Evolutionary conservation across 371 early-diverging fungal species (phyloP).

Genomic region (Synchytrium microbalum): DNA sequence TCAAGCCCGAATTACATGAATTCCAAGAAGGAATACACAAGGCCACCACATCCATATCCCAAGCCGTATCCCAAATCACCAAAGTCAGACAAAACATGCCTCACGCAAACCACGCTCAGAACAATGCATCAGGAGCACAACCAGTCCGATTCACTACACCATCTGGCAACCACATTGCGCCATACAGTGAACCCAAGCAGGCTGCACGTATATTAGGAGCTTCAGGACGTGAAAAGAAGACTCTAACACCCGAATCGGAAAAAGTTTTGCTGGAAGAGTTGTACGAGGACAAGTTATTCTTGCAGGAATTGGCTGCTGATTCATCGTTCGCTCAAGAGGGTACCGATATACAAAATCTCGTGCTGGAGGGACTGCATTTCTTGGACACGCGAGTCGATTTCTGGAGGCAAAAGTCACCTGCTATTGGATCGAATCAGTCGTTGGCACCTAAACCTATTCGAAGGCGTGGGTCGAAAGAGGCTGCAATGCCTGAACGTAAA

Average conservation of each 20-base stretch:
- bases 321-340: conserved; percentile 32
- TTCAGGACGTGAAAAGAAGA: conserved; percentile 3
- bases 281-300: conserved; percentile 36
- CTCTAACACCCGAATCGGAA: conserved; percentile 5
- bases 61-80: conserved; percentile 4
- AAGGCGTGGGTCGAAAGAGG: no score
- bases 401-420: conserved; percentile 48
- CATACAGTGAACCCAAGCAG: background rate
- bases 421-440: no score
- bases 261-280: conserved; percentile 40
- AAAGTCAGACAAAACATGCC: background rate
- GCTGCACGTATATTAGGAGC: background rate
- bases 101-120: conserved; percentile 11
- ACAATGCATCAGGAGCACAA: background rate
- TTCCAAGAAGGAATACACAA: conserved; percentile 43
- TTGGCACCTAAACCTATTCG: no score
- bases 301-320: conserved; percentile 29
- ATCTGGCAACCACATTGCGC: background rate
- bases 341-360: conserved; percentile 24
- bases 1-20: conserved; percentile 39
- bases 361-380: conserved; percentile 32
- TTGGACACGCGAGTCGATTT: conserved; percentile 43
- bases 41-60: conserved; percentile 43
- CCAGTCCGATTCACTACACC: background rate
- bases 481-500: no score